Evolutionary conservation across 306 rosid species (phyloP).

Genomic region (Pterocarpus santalinus): DNA sequence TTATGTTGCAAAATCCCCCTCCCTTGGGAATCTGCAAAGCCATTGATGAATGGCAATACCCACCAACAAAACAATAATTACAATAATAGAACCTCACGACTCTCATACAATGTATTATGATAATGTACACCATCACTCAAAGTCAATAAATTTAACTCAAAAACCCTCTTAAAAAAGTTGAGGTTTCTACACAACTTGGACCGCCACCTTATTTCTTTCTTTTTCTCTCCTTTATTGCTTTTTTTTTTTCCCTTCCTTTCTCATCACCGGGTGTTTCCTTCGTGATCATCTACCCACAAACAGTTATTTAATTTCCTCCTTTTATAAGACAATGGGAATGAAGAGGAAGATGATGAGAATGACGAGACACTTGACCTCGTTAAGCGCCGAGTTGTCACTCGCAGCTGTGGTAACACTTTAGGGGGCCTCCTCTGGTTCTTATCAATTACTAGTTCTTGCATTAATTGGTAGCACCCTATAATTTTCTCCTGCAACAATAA

Average conservation of each 20-base stretch:
- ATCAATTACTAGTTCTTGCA: conserved; percentile 75
- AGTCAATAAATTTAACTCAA: conserved; percentile 63
- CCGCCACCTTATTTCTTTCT: conserved; percentile 52
- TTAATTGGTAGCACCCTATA: conserved; percentile 74
- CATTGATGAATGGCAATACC: conserved; percentile 76
- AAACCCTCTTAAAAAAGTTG: conserved; percentile 65
- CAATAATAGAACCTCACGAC: conserved; percentile 59
- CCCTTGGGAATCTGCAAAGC: conserved; percentile 90
- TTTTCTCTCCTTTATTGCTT: conserved; percentile 10
- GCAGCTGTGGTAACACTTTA: conserved; percentile 73
- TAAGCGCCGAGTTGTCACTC: conserved; percentile 62
- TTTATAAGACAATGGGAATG: conserved; percentile 63
- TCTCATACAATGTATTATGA: conserved; percentile 36
- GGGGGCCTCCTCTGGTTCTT: conserved; percentile 56
- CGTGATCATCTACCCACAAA: conserved; percentile 84
- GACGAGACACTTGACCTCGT: conserved; percentile 66
- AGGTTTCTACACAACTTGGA: conserved; percentile 69
- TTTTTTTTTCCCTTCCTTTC: neutral
- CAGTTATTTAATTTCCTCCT: conserved; percentile 80
- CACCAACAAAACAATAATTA: conserved; percentile 55
- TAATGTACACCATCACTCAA: conserved; percentile 67
- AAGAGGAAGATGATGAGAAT: conserved; percentile 58
- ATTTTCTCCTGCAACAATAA: conserved; percentile 79
- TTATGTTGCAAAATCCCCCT: conserved; percentile 57
- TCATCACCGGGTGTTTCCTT: conserved; percentile 68